phyloP scores from a whole-genome alignment of 2,329 filamentous ascomycete genomes.

The Triangularia setosa region DNA sequence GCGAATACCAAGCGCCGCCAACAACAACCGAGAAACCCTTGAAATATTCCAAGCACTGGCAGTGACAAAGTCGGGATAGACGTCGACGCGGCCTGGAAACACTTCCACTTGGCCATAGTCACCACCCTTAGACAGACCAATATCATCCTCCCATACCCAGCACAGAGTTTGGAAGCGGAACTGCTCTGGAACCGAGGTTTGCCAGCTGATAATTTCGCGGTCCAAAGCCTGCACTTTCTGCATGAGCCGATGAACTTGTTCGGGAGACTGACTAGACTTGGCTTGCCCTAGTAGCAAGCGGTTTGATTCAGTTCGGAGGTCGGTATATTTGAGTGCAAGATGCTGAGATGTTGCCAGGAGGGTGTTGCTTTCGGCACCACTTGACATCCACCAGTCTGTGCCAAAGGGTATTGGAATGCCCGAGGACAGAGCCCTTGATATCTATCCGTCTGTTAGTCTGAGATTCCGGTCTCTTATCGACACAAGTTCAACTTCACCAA shows the following conservation, averaged over 20 bases:
- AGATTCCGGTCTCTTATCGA: background rate
- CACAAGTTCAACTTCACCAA: conserved; percentile 41
- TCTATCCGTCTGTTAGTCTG: conserved; percentile 33
- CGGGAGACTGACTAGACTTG: conserved; percentile 47
- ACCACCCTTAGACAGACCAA: conserved; percentile 37
- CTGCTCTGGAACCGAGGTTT: conserved; percentile 43
- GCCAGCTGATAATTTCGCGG: conserved; percentile 50
- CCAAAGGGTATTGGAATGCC: conserved; percentile 51
- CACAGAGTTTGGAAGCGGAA: conserved; percentile 50
- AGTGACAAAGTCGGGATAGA: conserved; percentile 56
- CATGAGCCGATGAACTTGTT: conserved; percentile 49
- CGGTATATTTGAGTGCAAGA: conserved; percentile 50
- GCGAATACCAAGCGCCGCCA: conserved; percentile 53
- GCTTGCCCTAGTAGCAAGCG: conserved; percentile 42
- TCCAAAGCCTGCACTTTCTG: conserved; percentile 50
- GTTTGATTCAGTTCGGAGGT: conserved; percentile 51
- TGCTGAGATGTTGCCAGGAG: conserved; percentile 45
- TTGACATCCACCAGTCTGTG: conserved; percentile 54
- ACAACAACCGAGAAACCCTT: conserved; percentile 51
- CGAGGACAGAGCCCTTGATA: conserved; percentile 53
- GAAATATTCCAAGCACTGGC: conserved; percentile 54
- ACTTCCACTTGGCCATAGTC: conserved; percentile 52
- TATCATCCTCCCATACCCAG: conserved; percentile 47
- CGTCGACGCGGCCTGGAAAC: conserved; percentile 57
- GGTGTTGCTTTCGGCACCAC: conserved; percentile 46